Conservation (phyloP, 257 asterid genomes). For the Craterostigma plantagineum region DNA sequence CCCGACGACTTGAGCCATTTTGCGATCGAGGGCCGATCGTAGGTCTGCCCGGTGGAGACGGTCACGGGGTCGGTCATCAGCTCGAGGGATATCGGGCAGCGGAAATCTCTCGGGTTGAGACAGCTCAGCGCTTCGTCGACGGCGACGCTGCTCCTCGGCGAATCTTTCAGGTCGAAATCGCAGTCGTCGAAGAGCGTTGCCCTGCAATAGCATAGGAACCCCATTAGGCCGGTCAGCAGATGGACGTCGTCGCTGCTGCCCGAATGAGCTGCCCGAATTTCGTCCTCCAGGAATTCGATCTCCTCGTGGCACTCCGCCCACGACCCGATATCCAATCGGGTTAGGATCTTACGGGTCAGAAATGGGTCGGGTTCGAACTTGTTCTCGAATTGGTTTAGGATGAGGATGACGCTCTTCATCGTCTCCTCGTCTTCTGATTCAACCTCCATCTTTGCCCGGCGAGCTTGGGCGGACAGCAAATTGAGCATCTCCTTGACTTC, state of each 20-base stretch:
- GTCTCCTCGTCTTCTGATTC: slow-evolving; percentile 33
- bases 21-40: slow-evolving; percentile 49
- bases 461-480: slow-evolving; percentile 35
- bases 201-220: slow-evolving; percentile 54
- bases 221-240: slow-evolving; percentile 31
- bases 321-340: slow-evolving; percentile 22
- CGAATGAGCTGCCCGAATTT: slow-evolving; percentile 15
- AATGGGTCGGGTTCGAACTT: slow-evolving; percentile 34
- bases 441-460: slow-evolving; percentile 28
- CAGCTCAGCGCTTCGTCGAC: slow-evolving; percentile 28
- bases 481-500: slow-evolving; percentile 40
- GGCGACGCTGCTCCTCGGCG: slow-evolving; percentile 8
- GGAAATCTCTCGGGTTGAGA: slow-evolving; percentile 51
- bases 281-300: slow-evolving; percentile 32
- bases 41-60: slow-evolving; percentile 56
- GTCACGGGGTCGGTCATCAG: slow-evolving; percentile 76
- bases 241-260: slow-evolving; percentile 27
- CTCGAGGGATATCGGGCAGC: slow-evolving; percentile 65
- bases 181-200: slow-evolving; percentile 34
- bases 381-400: slow-evolving; percentile 48
- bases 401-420: slow-evolving; percentile 27
- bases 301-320: slow-evolving; percentile 53
- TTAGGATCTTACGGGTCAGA: slow-evolving; percentile 23
- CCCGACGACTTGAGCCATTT: slow-evolving; percentile 73
- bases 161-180: slow-evolving; percentile 13